A percentile compares a stretch with the other conserved stretches of the same genome.
phyloP scores from a whole-genome alignment of 1,284 basidiomycete species.

The Agaricales sp. region DNA sequence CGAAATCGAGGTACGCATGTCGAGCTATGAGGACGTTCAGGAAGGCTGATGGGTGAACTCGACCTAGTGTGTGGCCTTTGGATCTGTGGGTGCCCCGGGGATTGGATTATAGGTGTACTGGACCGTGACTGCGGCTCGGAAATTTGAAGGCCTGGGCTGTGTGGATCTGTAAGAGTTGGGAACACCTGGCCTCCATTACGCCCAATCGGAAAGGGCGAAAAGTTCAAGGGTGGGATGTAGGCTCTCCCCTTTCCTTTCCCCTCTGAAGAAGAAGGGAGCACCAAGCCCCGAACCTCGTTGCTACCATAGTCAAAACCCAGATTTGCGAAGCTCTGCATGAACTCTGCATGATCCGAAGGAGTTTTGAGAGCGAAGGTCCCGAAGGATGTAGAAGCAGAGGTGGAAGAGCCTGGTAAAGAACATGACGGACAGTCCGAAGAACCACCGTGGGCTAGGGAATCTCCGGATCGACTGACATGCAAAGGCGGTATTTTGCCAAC shows the following conservation, averaged over 20 bases:
- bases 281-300: slow-evolving; percentile 6
- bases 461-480: not conserved
- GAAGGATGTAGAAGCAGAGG: slow-evolving; percentile 1
- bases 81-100: not conserved
- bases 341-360: slow-evolving; percentile 17
- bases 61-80: not conserved
- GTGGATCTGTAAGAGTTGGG: not conserved
- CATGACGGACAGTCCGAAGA: slow-evolving; percentile 1
- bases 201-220: not conserved
- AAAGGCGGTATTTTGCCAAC: not conserved
- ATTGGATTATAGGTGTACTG: not conserved
- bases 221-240: slow-evolving; percentile 48
- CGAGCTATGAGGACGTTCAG: not conserved
- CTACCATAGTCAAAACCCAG: slow-evolving; percentile 5
- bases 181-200: not conserved
- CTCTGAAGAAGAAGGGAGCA: slow-evolving; percentile 18
- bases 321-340: not conserved
- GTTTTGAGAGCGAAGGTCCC: slow-evolving; percentile 11
- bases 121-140: not conserved
- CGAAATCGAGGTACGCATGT: not conserved
- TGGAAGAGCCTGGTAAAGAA: slow-evolving; percentile 23
- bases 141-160: not conserved
- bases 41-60: not conserved
- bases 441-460: not conserved
- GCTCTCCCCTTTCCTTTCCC: slow-evolving; percentile 54